Base-by-base conservation (phyloP, 2,329 filamentous ascomycete genomes). In the Sclerotinia minor region DNA sequence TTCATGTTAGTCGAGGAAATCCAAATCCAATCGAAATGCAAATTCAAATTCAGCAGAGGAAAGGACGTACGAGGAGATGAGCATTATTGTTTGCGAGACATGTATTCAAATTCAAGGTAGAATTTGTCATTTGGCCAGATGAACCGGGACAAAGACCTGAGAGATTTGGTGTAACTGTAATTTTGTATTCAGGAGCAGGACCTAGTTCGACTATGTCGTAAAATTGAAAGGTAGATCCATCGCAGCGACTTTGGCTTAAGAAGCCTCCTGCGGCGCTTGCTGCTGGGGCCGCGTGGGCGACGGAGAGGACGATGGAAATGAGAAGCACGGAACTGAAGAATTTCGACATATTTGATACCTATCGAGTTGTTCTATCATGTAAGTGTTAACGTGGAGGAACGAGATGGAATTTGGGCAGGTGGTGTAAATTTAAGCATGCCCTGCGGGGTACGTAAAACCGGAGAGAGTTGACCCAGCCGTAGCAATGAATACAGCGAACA, bases 131-230 rank as follows among this genome's bases (percentile, higher is more conserved):
- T 29, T 50, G 11, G 6, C 53, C 64, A 1, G 38, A 24, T 11
- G 64, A 58, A n/a, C 38, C 5, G 11, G 64, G 64, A 50, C 64
- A 66, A 8, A 66, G 64, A 17, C 64, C 64, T 4, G 64, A 66
- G 2, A 59, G 17, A n/a, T 19, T 50, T 5, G 64, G 64, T 41
- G 53, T 66, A 7, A 66, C 5, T 8, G 44, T 66, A 17, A 66
- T 35, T n/a, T 29, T 17, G 19, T 26, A 60, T 19, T 50, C 44
- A 19, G 64, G 64, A 32, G n/a, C 64, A 19, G 53, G 44, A 19
- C 64, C 44, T 9, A 66, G 13, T 11, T 60, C 53, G 29, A 65
- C 15, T 11, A 6, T 24, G 29, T 24, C 29, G 17, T 15, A 4
- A 11, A 65, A 65, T 26, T 47, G 15, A 11, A 65, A 59, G 21